phyloP scores from a whole-genome alignment of 306 rosid genomes.

The Ochetophila trinervis region DNA sequence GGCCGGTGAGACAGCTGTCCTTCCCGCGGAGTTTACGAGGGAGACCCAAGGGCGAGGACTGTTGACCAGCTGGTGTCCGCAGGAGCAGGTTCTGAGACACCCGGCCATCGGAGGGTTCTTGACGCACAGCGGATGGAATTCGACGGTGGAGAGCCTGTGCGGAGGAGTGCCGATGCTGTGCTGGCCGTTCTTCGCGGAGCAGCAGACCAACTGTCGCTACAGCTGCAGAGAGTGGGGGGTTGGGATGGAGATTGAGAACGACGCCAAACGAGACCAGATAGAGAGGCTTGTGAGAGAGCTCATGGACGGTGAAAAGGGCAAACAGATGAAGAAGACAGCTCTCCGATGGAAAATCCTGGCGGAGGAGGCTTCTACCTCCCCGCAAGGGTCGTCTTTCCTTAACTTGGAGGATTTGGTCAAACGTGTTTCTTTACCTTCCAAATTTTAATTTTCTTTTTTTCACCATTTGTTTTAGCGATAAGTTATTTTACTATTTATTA shows the following conservation, averaged over 20 bases:
- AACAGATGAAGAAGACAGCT: conserved; percentile 42
- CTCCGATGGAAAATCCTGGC: conserved; percentile 49
- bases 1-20: conserved; percentile 22
- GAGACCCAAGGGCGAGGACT: conserved; percentile 38
- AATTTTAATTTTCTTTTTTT: background rate
- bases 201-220: conserved; percentile 63
- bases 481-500: background rate
- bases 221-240: conserved; percentile 54
- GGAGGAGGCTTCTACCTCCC: conserved; percentile 14
- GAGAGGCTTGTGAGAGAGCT: conserved; percentile 48
- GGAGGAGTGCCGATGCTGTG: conserved; percentile 61
- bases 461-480: background rate
- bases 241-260: conserved; percentile 59
- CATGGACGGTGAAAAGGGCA: conserved; percentile 56
- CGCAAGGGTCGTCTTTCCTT: conserved; percentile 35
- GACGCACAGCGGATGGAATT: conserved; percentile 77
- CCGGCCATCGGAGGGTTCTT: conserved; percentile 59
- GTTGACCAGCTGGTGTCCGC: conserved; percentile 58
- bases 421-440: conserved; percentile 20
- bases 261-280: conserved; percentile 36
- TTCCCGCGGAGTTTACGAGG: conserved; percentile 37
- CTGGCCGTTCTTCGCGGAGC: conserved; percentile 82
- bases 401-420: conserved; percentile 32
- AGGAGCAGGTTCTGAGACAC: conserved; percentile 55
- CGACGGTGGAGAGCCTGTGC: conserved; percentile 57